Evolutionary conservation across 2,329 filamentous ascomycete species (phyloP).

Genomic region (Albifimbria verrucaria): DNA sequence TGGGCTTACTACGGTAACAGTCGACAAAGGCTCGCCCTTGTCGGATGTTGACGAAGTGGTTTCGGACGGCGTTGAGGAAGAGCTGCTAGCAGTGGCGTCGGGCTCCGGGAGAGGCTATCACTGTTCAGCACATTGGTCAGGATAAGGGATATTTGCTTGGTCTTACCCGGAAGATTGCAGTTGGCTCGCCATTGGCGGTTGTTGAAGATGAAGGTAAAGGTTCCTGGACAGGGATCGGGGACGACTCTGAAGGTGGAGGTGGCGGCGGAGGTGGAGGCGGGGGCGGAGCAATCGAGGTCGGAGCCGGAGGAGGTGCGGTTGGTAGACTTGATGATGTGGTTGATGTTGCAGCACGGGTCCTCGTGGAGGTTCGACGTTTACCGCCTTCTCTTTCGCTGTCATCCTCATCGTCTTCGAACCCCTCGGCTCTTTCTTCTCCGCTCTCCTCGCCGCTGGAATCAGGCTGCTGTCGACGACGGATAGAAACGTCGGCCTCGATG

Average conservation of each 20-base stretch:
- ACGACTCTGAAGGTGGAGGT: neutral
- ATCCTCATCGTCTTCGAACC: neutral
- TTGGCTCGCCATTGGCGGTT: too few relatives aligned
- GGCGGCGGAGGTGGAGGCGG: neutral
- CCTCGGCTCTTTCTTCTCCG: too few relatives aligned
- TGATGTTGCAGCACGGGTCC: neutral
- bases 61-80: neutral
- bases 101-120: neutral
- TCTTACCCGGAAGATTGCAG: neutral
- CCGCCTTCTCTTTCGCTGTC: too few relatives aligned
- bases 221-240: too few relatives aligned
- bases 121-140: neutral
- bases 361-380: too few relatives aligned
- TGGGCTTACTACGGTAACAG: neutral
- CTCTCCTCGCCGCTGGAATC: neutral
- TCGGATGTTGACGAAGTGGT: neutral
- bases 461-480: neutral
- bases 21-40: neutral
- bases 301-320: neutral
- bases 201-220: neutral
- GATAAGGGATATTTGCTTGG: neutral
- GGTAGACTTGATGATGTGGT: neutral
- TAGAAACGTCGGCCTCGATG: neutral
- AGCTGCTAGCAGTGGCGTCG: neutral
- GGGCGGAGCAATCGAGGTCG: neutral